Evolutionary conservation across 1,284 basidiomycete genomes (phyloP).

Genomic region (Cutaneotrichosporon daszewskae): DNA sequence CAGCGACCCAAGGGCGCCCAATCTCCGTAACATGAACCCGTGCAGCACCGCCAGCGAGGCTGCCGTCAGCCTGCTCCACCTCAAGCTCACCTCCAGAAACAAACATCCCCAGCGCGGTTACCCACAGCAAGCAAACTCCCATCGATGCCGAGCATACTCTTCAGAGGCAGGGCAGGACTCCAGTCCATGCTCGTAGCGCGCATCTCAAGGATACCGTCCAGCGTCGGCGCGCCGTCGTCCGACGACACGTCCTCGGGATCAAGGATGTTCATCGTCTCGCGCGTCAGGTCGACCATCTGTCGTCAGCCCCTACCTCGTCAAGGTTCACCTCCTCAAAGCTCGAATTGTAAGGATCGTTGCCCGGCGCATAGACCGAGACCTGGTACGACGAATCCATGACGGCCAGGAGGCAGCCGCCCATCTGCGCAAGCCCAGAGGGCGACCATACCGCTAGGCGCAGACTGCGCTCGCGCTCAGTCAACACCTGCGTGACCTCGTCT

Average conservation of each 20-base stretch:
- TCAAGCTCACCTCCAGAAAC: constrained; percentile 29
- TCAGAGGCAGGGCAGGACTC: constrained; percentile 22
- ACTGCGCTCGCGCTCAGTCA: constrained; percentile 22
- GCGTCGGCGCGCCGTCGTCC: constrained; percentile 3
- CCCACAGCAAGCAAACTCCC: constrained; percentile 36
- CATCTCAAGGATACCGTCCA: constrained; percentile 22
- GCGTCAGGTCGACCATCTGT: constrained; percentile 33
- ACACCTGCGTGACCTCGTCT: constrained; percentile 27
- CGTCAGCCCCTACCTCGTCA: neutral
- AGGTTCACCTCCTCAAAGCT: constrained; percentile 31
- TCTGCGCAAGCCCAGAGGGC: constrained; percentile 26
- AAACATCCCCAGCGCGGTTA: constrained; percentile 28
- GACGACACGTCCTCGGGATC: constrained; percentile 3
- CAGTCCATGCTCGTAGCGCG: constrained; percentile 29
- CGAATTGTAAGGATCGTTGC: constrained; percentile 26
- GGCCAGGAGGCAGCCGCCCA: constrained; percentile 29
- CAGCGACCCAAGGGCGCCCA: constrained; percentile 10
- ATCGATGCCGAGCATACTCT: constrained; percentile 20
- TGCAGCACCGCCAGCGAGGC: neutral
- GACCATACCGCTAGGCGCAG: constrained; percentile 35
- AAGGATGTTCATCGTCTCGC: constrained; percentile 15
- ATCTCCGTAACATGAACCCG: too few relatives aligned
- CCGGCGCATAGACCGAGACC: constrained; percentile 33
- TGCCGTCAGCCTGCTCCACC: neutral
- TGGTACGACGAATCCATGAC: constrained; percentile 25